phyloP scores from a whole-genome alignment of 495 filamentous ascomycete genomes.

The Amphirosellinia nigrospora region DNA sequence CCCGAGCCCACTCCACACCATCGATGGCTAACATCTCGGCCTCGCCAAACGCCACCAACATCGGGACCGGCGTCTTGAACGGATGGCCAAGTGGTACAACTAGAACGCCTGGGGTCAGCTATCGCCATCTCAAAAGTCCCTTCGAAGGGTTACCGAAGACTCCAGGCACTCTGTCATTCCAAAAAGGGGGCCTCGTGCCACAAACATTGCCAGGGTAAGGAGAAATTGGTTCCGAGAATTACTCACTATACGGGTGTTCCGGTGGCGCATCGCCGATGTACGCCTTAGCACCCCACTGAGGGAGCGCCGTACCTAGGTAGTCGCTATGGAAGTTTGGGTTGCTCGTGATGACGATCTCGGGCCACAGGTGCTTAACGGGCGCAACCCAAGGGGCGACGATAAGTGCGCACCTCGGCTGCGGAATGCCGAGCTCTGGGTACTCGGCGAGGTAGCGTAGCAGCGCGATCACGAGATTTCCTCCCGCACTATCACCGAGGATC shows the following conservation, averaged over 20 bases:
- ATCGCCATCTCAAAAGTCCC: too few species aligned
- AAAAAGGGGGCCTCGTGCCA: too few species aligned
- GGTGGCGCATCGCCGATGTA: slow-evolving; percentile 12
- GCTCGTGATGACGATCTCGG: slow-evolving; percentile 16
- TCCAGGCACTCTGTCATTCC: too few species aligned
- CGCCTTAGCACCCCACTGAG: slow-evolving; percentile 19
- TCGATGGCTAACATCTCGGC: slow-evolving; percentile 23
- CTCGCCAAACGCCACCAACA: slow-evolving; percentile 19
- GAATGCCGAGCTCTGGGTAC: slow-evolving; percentile 13
- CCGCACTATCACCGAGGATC: slow-evolving; percentile 39
- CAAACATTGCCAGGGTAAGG: too few species aligned
- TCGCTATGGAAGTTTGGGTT: slow-evolving; percentile 27
- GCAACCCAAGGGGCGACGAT: slow-evolving; percentile 13
- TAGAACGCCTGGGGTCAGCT: too few species aligned
- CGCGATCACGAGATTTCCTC: slow-evolving; percentile 40
- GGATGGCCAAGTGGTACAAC: slow-evolving; percentile 21
- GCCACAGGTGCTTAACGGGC: slow-evolving; percentile 17
- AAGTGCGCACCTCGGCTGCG: slow-evolving; percentile 13
- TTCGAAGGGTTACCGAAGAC: too few species aligned
- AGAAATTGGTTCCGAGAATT: too few species aligned
- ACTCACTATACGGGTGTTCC: slow-evolving; percentile 20
- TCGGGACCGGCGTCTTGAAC: slow-evolving; percentile 23
- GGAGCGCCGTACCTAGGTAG: slow-evolving; percentile 21
- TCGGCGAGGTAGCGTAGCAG: slow-evolving; percentile 47
- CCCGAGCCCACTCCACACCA: slow-evolving; percentile 10